Conservation (phyloP, 192 early-diverging fungal genomes). For the Coemansia sp. region DNA sequence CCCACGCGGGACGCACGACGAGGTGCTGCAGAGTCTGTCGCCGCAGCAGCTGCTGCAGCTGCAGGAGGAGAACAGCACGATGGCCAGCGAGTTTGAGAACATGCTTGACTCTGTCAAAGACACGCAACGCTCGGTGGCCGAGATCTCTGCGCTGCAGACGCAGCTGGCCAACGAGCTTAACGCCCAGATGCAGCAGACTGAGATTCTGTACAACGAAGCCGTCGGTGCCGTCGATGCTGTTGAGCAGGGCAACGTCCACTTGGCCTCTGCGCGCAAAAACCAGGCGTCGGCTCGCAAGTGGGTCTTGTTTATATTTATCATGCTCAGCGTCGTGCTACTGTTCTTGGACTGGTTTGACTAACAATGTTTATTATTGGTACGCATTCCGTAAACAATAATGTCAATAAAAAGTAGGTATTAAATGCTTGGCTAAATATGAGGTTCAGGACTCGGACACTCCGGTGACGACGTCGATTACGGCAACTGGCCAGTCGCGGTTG, state of each 20-base stretch:
- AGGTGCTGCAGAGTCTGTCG: conserved; percentile 58
- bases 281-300: conserved; percentile 71
- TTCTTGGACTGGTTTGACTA: conserved; percentile 82
- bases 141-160: conserved; percentile 71
- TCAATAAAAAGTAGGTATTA: not conserved
- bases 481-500: conserved; percentile 47
- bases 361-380: not conserved
- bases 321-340: conserved; percentile 69
- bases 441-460: not conserved
- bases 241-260: conserved; percentile 64
- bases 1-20: conserved; percentile 25
- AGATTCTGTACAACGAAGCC: conserved; percentile 70
- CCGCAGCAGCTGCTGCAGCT: conserved; percentile 60
- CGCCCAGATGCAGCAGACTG: conserved; percentile 70
- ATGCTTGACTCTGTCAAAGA: conserved; percentile 67
- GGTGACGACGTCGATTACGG: conserved; percentile 18
- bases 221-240: conserved; percentile 65
- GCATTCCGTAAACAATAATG: not conserved
- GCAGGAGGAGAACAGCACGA: conserved; percentile 66
- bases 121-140: conserved; percentile 64
- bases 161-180: conserved; percentile 71
- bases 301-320: conserved; percentile 68
- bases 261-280: conserved; percentile 64
- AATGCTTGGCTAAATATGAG: too few relatives aligned
- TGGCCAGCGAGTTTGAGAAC: conserved; percentile 70